Conservation (phyloP, 2,329 filamentous ascomycete genomes). For the Zymoseptoria pseudotritici region DNA sequence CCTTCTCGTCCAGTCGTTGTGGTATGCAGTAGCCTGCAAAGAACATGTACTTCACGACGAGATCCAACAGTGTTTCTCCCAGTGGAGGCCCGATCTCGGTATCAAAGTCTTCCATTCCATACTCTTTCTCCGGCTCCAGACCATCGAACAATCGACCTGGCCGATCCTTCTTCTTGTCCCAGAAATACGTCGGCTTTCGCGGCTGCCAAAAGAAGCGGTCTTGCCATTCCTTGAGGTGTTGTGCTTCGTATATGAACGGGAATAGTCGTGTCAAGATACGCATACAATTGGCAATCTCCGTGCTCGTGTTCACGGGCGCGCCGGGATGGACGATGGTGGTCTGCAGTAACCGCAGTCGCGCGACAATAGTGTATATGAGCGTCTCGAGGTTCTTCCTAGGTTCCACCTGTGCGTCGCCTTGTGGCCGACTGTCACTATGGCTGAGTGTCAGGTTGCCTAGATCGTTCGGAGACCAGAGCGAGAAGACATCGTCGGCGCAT, state of each 20-base stretch:
- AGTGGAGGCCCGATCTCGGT: slow-evolving; percentile 74
- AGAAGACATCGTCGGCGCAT: slow-evolving; percentile 92
- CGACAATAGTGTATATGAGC: slow-evolving; percentile 26
- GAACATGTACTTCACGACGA: slow-evolving; percentile 81
- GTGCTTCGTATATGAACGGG: slow-evolving; percentile 86
- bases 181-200: slow-evolving; percentile 20
- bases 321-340: slow-evolving; percentile 14
- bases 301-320: slow-evolving; percentile 76
- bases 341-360: slow-evolving; percentile 20
- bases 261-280: slow-evolving; percentile 81
- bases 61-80: slow-evolving; percentile 87
- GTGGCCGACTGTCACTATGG: slow-evolving; percentile 51
- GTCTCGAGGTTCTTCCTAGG: slow-evolving; percentile 30
- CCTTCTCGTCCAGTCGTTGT: slow-evolving; percentile 19
- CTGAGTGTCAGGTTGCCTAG: slow-evolving; percentile 22
- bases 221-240: slow-evolving; percentile 77
- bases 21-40: slow-evolving; percentile 85
- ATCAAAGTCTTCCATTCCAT: slow-evolving; percentile 37
- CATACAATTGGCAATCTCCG: slow-evolving; percentile 89
- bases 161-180: slow-evolving; percentile 21
- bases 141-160: slow-evolving; percentile 29
- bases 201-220: slow-evolving; percentile 81
- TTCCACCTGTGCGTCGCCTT: slow-evolving; percentile 52
- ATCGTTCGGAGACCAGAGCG: slow-evolving; percentile 72
- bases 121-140: slow-evolving; percentile 41